These are phyloP conservation scores for Crataegus laevigata DNA, from an alignment of 306 rosid species.

Conservation along the genomic window DNA sequence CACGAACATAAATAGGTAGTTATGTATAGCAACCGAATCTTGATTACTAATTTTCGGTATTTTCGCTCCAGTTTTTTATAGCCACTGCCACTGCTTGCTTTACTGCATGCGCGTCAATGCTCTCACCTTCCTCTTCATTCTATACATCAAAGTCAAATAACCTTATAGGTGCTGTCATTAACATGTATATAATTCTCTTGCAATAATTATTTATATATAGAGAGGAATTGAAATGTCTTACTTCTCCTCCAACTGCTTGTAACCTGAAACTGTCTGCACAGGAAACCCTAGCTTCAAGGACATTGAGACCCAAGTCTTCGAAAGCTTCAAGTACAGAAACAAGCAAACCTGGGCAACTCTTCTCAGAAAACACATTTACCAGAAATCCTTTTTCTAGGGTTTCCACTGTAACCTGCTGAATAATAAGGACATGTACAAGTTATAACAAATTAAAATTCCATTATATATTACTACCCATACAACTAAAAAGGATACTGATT, in stretches of 20 bases:
- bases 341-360: slow-evolving; percentile 74
- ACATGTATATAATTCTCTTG: background rate
- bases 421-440: background rate
- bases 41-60: slow-evolving; percentile 23
- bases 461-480: background rate
- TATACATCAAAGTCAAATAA: slow-evolving; percentile 2
- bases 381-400: slow-evolving; percentile 77
- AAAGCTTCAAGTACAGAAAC: slow-evolving; percentile 77
- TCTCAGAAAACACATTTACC: slow-evolving; percentile 57
- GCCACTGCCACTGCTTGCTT: slow-evolving; percentile 44
- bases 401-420: slow-evolving; percentile 77
- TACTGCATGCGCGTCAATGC: slow-evolving; percentile 36
- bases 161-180: background rate
- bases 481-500: background rate
- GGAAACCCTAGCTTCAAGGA: slow-evolving; percentile 98
- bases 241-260: slow-evolving; percentile 87
- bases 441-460: background rate
- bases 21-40: slow-evolving; percentile 2
- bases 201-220: background rate
- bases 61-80: slow-evolving; percentile 46
- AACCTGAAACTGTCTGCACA: slow-evolving; percentile 73
- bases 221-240: slow-evolving; percentile 23
- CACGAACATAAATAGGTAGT: background rate
- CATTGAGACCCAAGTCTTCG: slow-evolving; percentile 78
- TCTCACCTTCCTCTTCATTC: slow-evolving; percentile 41